A percentile compares a stretch with the other conserved stretches of the same genome.
Evolutionary conservation across 2,329 filamentous ascomycete genomes (phyloP).

Genomic region (Microthyrium microscopicum): DNA sequence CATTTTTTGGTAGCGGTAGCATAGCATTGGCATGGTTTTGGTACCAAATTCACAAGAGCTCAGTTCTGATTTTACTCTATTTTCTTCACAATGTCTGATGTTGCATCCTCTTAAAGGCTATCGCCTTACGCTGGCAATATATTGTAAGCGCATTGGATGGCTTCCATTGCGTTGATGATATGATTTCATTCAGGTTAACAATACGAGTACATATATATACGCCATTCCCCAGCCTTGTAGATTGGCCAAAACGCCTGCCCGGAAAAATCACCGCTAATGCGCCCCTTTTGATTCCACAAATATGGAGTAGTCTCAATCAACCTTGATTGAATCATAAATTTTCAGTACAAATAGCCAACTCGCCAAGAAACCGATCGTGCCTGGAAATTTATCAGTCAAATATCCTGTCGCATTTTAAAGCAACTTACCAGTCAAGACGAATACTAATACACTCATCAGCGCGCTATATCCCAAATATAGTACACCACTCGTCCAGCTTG

Average conservation of each 20-base stretch:
- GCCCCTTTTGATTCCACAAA: background rate
- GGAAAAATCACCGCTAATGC: background rate
- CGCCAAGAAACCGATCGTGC: constrained; percentile 87
- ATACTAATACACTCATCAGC: constrained; percentile 78
- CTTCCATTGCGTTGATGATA: no score
- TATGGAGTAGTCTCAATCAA: constrained; percentile 43
- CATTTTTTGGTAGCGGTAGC: no score
- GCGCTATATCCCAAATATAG: constrained; percentile 88
- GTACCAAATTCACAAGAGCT: no score
- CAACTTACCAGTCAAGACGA: constrained; percentile 73
- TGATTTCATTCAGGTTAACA: no score
- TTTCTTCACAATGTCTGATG: no score
- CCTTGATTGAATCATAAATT: constrained; percentile 96
- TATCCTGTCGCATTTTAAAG: background rate
- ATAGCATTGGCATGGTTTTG: no score
- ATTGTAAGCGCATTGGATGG: no score
- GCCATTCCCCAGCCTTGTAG: background rate
- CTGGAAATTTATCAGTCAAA: constrained; percentile 29
- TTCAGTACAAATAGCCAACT: constrained; percentile 88
- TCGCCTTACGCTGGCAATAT: no score
- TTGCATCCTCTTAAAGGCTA: no score
- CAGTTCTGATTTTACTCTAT: no score
- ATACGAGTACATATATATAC: no score
- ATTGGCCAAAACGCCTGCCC: background rate
- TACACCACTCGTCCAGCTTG: constrained; percentile 69